phyloP scores from a whole-genome alignment of 805 yeast genomes.

The Lipomyces spencermartinsiae region DNA sequence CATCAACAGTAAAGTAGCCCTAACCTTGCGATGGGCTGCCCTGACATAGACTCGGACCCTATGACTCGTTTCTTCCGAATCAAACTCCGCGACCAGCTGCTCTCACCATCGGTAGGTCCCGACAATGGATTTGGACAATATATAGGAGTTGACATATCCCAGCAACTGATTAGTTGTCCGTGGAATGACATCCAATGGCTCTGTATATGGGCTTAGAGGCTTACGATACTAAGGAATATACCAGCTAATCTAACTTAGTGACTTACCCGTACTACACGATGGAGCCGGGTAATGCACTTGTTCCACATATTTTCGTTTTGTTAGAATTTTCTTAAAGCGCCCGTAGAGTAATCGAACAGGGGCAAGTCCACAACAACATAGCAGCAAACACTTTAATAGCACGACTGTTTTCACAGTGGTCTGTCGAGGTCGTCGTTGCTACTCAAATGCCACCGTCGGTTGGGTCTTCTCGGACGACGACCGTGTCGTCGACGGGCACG shows the following conservation, averaged over 20 bases:
- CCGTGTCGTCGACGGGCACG: constrained; percentile 9
- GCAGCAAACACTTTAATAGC: neutral
- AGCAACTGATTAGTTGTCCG: neutral
- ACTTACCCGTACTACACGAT: neutral
- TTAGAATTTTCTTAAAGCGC: neutral
- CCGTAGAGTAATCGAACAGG: neutral
- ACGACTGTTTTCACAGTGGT: neutral
- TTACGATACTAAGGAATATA: too few species aligned
- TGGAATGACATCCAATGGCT: neutral
- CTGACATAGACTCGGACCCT: too few species aligned
- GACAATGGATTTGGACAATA: too few species aligned
- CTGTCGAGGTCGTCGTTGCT: neutral
- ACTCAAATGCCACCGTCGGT: constrained; percentile 26
- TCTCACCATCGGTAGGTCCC: too few species aligned
- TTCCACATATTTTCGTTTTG: neutral
- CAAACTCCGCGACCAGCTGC: too few species aligned
- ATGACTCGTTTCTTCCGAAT: too few species aligned
- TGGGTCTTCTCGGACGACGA: constrained; percentile 3
- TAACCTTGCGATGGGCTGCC: too few species aligned
- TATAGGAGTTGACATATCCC: too few species aligned
- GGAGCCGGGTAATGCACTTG: neutral
- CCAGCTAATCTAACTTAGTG: neutral
- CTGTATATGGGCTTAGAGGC: neutral
- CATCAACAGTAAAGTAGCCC: too few species aligned
- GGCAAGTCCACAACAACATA: neutral